These are phyloP conservation scores for Blastomyces emzantsi DNA, from an alignment of 2,329 filamentous ascomycete species.

Conservation along the genomic window DNA sequence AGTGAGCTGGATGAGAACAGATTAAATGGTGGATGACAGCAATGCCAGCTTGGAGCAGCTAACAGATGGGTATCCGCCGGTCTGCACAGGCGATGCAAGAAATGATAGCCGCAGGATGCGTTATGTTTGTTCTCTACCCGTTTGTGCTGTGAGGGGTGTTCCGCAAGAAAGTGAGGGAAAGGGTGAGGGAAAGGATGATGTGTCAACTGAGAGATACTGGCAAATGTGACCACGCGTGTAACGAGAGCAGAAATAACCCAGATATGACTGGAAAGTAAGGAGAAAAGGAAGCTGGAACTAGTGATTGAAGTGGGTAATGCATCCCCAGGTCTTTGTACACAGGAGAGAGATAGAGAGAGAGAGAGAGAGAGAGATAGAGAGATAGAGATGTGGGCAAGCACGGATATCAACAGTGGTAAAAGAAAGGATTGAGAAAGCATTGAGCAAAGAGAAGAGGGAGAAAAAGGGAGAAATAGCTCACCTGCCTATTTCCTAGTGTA, in stretches of 20 bases:
- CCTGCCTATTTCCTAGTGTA: neutral
- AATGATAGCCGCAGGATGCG: neutral
- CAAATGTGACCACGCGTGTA: neutral
- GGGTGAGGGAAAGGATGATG: neutral
- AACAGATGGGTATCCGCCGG: neutral
- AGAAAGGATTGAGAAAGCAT: neutral
- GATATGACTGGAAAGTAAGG: conserved; percentile 6
- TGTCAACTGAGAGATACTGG: neutral
- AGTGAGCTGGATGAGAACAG: neutral
- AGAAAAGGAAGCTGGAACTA: neutral
- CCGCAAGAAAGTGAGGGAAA: neutral
- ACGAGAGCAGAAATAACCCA: conserved; percentile 7
- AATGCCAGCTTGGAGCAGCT: conserved; percentile 3
- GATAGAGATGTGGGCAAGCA: neutral
- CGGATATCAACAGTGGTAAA: neutral
- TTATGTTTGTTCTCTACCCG: neutral
- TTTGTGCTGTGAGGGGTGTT: neutral
- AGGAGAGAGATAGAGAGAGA: neutral
- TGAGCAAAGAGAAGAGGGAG: neutral
- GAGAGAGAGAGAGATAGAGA: too few relatives aligned
- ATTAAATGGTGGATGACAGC: neutral
- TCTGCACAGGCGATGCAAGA: neutral
- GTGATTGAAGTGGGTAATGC: neutral
- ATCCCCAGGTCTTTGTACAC: neutral
- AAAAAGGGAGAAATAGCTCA: neutral